A percentile compares a stretch with the other conserved stretches of the same genome.
Evolutionary conservation across 306 rosid species (phyloP).

Genomic region (Hippophae tibetana): DNA sequence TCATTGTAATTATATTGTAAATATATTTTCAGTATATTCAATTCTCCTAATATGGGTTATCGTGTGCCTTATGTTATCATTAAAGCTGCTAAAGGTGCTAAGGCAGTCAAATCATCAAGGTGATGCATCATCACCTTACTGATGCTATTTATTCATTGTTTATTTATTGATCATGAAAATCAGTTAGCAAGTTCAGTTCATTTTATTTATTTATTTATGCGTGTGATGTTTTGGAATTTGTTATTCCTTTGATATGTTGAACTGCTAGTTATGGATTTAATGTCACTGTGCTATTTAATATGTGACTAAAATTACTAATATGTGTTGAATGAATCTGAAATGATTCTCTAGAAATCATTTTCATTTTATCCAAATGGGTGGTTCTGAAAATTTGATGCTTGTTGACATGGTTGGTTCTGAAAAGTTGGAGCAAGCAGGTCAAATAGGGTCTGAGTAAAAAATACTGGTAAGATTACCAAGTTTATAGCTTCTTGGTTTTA

Average conservation of each 20-base stretch:
- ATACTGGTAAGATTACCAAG: constrained; percentile 56
- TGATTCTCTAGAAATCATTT: too few species aligned
- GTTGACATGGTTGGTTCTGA: constrained; percentile 99
- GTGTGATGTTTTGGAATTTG: not conserved
- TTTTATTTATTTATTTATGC: not conserved
- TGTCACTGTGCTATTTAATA: too few species aligned
- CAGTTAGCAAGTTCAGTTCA: not conserved
- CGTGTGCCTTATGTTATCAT: constrained; percentile 92
- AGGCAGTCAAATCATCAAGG: constrained; percentile 83
- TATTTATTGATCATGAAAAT: not conserved
- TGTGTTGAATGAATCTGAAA: too few species aligned
- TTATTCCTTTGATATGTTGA: not conserved
- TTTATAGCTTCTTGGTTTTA: too few species aligned
- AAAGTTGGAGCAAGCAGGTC: constrained; percentile 97
- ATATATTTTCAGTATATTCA: too few species aligned
- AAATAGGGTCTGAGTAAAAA: constrained; percentile 91
- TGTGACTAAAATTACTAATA: too few species aligned
- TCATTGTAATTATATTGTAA: too few species aligned
- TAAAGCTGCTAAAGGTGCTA: constrained; percentile 94
- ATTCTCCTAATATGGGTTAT: constrained; percentile 98
- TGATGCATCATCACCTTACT: not conserved
- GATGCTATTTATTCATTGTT: not conserved
- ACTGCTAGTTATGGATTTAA: too few species aligned
- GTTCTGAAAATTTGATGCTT: constrained; percentile 44
- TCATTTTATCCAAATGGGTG: too few species aligned